These are phyloP conservation scores for Fomitopsis pulvina DNA, from an alignment of 768 basidiomycete species.

Conservation along the genomic window DNA sequence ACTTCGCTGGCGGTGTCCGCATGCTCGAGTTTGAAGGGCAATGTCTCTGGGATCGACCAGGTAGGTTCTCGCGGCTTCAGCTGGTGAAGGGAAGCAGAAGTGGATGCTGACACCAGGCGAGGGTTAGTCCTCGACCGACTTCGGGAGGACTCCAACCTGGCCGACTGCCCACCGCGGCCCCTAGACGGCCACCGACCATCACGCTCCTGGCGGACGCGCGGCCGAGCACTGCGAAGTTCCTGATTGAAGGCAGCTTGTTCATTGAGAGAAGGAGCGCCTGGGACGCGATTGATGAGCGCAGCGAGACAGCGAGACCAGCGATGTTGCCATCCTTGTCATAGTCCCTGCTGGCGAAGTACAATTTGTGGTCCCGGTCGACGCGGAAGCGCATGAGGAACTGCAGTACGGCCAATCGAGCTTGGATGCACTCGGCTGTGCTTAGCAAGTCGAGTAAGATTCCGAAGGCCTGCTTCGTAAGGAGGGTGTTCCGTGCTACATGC, in stretches of 20 bases:
- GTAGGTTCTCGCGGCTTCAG: constrained; percentile 39
- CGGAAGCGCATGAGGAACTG: constrained; percentile 87
- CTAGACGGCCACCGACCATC: constrained; percentile 46
- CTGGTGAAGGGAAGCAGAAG: constrained; percentile 11
- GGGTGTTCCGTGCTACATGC: constrained; percentile 37
- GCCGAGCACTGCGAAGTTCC: constrained; percentile 38
- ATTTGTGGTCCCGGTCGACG: constrained; percentile 82
- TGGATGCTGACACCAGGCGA: constrained; percentile 22
- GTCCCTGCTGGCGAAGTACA: constrained; percentile 57
- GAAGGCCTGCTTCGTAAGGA: constrained; percentile 51
- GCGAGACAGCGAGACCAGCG: constrained; percentile 52
- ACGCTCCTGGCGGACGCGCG: constrained; percentile 44
- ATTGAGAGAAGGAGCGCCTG: constrained; percentile 16
- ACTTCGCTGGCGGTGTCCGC: constrained; percentile 61
- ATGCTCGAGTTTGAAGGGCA: constrained; percentile 48
- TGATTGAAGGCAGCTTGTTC: constrained; percentile 22
- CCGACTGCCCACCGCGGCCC: constrained; percentile 40
- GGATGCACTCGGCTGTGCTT: constrained; percentile 39
- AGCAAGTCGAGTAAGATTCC: constrained; percentile 42
- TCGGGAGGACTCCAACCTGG: constrained; percentile 43
- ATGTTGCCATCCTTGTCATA: constrained; percentile 56
- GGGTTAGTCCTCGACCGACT: constrained; percentile 54
- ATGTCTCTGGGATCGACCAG: constrained; percentile 65
- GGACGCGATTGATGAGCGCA: constrained; percentile 51
- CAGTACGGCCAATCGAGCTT: constrained; percentile 64